These are phyloP conservation scores for Cocos nucifera DNA, from an alignment of 176 grass and related monocot genomes.

Conservation along the genomic window DNA sequence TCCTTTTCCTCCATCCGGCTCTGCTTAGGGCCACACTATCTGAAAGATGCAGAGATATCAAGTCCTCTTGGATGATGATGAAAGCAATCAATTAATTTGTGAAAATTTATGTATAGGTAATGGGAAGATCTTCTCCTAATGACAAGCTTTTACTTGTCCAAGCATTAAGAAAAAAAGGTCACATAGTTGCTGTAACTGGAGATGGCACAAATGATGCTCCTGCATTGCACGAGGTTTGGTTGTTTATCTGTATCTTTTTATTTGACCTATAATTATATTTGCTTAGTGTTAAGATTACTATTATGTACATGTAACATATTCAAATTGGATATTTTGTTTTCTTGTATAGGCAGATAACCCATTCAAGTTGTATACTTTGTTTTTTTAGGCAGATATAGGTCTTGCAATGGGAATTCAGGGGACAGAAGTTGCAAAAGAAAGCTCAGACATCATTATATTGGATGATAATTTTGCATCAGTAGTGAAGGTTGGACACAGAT, in stretches of 20 bases:
- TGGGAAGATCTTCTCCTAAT: constrained; percentile 91
- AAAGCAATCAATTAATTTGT: no score
- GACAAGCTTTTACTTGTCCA: constrained; percentile 90
- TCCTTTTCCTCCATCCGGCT: no score
- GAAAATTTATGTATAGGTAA: constrained; percentile 42
- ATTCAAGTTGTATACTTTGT: not conserved
- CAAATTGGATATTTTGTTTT: no score
- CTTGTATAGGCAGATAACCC: no score
- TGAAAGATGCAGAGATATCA: no score
- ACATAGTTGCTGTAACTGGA: constrained; percentile 94
- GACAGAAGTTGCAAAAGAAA: constrained; percentile 99
- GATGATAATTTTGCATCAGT: constrained; percentile 97
- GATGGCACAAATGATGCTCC: constrained; percentile 98
- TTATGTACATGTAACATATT: no score
- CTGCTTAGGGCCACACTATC: no score
- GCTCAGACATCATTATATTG: constrained; percentile 95
- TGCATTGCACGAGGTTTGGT: constrained; percentile 68
- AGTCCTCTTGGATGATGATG: no score
- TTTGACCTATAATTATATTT: no score
- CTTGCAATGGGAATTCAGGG: constrained; percentile 97
- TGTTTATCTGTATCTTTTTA: not conserved
- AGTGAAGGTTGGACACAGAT: constrained; percentile 50
- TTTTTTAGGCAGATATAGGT: constrained; percentile 94
- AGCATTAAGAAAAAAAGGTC: constrained; percentile 62
- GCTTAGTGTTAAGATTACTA: no score